Evolutionary conservation across 2,329 filamentous ascomycete genomes (phyloP).

Genomic region (Cordyceps tenuipes): DNA sequence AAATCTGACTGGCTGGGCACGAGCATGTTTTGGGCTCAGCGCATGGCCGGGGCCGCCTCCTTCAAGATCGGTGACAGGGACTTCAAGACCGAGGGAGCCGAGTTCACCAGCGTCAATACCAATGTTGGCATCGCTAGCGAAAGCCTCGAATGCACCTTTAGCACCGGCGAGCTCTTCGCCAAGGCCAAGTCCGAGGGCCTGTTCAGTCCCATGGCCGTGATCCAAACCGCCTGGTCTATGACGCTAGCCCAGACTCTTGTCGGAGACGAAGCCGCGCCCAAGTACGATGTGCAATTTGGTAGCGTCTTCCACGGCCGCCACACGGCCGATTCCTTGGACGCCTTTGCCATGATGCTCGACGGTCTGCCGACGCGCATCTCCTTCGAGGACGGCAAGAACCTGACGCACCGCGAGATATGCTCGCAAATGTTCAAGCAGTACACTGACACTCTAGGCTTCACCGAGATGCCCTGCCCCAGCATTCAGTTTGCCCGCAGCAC

Average conservation of each 20-base stretch:
- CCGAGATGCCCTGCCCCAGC: constrained; percentile 13
- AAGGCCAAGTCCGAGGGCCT: constrained; percentile 10
- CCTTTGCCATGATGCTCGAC: constrained; percentile 13
- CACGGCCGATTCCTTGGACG: constrained; percentile 6
- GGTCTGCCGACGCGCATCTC: constrained; percentile 6
- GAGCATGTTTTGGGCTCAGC: constrained; percentile 11
- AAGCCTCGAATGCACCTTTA: constrained; percentile 7
- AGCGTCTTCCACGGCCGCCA: constrained; percentile 12
- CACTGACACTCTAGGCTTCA: constrained; percentile 7
- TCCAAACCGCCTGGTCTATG: constrained; percentile 13
- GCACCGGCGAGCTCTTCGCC: constrained; percentile 6
- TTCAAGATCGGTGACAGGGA: constrained; percentile 4
- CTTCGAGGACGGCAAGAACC: background rate
- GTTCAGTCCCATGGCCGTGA: constrained; percentile 6
- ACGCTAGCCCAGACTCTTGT: constrained; percentile 11
- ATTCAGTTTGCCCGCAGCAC: constrained; percentile 8
- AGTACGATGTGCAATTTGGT: constrained; percentile 13
- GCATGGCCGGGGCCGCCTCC: constrained; percentile 3
- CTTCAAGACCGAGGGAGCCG: background rate
- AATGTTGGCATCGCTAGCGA: constrained; percentile 9
- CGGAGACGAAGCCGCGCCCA: background rate
- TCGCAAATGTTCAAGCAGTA: constrained; percentile 9
- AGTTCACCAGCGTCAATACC: background rate
- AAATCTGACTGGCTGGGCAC: constrained; percentile 12
- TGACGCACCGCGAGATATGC: constrained; percentile 11